Base-by-base conservation (phyloP, 129 eudicot genomes). In the Calendula officinalis region DNA sequence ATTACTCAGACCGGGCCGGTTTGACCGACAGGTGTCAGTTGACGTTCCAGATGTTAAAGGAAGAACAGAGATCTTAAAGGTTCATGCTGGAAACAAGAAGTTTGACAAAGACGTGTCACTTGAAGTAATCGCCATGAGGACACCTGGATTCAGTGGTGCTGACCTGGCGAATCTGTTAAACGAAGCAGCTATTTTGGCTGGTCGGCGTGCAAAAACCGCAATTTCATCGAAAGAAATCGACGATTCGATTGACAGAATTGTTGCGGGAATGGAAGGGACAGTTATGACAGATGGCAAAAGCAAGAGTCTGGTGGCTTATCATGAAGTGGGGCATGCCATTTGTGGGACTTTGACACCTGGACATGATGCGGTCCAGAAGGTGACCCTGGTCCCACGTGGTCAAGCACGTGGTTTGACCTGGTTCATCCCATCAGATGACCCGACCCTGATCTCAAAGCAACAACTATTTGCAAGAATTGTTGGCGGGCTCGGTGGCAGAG, bases 281-380 rank as follows among this genome's bases (percentile, higher is more conserved):
- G 99, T 89, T 36, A 86, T 94, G 97, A 86, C 97, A 4, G 97
- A 88, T 59, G 99, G 95, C 34, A 89, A 94, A 81, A 89, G 97
- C 75, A 88, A 89, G 76, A 94, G 95, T 66, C 83, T 94, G 46
- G 97, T 89, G 44, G 99, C 99, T 13, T 94, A 94, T 67, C 99
- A 94, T 65, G 99, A 94, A 74, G 99, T 88, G 17, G 99, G 99
- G 42, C 99, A 94, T 49, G 99, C 99, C 81, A 83, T 92, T 49
- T 92, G 99, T 57, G 99, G 99, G 99, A 88, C 96, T 72, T 81
- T 88, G 27, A 88, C 98, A 22, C 98, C 98, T 8, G 99, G 99
- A 62, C 96, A 88, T 60, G 96, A 88, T 72, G 85, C 99, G 5
- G 99, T 92, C 62, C 99, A 92, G 47, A 92, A 92, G 85, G 99